These are phyloP conservation scores for carrot (Daucus carota) DNA, from an alignment of 129 eudicot species.

Conservation along the genomic window DNA sequence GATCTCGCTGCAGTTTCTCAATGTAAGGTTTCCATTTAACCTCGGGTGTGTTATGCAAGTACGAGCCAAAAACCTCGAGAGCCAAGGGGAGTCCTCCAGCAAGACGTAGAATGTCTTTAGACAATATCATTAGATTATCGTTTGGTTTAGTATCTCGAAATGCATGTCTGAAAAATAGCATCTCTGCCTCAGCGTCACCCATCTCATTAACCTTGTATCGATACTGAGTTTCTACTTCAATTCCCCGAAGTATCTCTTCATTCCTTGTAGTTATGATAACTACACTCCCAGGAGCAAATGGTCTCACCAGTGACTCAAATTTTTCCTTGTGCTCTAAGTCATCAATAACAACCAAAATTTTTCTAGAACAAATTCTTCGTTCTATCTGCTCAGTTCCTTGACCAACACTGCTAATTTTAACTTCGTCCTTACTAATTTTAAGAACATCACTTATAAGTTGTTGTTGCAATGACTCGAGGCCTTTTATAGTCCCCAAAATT, in stretches of 20 bases:
- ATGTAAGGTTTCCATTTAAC: constrained; percentile 7
- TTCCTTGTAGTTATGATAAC: neutral
- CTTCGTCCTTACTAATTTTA: neutral
- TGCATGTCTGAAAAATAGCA: constrained; percentile 5
- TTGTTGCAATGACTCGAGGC: neutral
- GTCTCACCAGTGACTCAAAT: constrained; percentile 1
- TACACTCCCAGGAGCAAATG: neutral
- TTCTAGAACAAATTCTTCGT: neutral
- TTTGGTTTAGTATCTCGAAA: neutral
- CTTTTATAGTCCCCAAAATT: neutral
- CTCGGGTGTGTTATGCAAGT: neutral
- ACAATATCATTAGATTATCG: neutral
- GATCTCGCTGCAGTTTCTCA: neutral
- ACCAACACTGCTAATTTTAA: neutral
- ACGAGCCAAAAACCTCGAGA: constrained; percentile 20
- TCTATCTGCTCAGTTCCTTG: neutral
- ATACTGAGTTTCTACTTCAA: neutral
- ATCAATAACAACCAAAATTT: constrained; percentile 1
- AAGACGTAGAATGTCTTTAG: neutral
- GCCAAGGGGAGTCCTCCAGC: constrained; percentile 21
- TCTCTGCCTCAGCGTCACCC: constrained; percentile 1
- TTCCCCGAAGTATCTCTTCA: neutral
- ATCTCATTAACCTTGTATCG: neutral
- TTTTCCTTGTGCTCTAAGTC: neutral
- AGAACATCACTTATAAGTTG: neutral